Evolutionary conservation across 768 basidiomycete species (phyloP).

Genomic region (Tricholoma furcatifolium): DNA sequence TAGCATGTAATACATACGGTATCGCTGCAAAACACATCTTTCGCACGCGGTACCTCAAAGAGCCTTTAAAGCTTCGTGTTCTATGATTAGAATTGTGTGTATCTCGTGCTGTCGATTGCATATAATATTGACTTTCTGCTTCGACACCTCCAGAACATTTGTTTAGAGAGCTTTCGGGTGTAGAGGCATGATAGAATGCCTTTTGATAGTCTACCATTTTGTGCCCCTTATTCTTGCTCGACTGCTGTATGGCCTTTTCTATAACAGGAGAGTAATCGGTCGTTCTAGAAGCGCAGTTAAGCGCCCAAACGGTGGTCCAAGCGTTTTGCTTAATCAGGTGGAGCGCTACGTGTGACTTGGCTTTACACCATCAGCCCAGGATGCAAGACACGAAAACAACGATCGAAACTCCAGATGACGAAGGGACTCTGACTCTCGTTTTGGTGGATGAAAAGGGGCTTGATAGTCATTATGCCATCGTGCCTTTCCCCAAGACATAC

Average conservation of each 20-base stretch:
- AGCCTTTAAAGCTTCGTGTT: not conserved
- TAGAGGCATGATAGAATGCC: not conserved
- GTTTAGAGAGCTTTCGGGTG: not conserved
- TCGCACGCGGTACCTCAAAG: no score
- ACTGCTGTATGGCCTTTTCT: no score
- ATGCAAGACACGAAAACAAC: not conserved
- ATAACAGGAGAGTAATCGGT: no score
- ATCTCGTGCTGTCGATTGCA: conserved; percentile 10
- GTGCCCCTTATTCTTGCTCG: not conserved
- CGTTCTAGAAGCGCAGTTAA: no score
- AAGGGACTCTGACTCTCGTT: conserved; percentile 4
- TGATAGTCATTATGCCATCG: conserved; percentile 9
- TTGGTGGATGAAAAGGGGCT: not conserved
- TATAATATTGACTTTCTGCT: conserved; percentile 8
- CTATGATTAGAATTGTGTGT: conserved; percentile 14
- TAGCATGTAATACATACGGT: not conserved
- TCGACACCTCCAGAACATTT: conserved; percentile 1
- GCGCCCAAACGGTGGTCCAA: no score
- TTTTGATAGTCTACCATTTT: not conserved
- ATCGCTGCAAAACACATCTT: not conserved
- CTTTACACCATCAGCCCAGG: not conserved
- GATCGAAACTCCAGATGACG: not conserved
- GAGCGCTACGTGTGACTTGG: not conserved
- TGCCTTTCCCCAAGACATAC: conserved; percentile 16
- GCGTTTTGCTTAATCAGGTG: no score